These are phyloP conservation scores for Wickerhamiella australiensis DNA, from an alignment of 805 yeast genomes.

Conservation along the genomic window DNA sequence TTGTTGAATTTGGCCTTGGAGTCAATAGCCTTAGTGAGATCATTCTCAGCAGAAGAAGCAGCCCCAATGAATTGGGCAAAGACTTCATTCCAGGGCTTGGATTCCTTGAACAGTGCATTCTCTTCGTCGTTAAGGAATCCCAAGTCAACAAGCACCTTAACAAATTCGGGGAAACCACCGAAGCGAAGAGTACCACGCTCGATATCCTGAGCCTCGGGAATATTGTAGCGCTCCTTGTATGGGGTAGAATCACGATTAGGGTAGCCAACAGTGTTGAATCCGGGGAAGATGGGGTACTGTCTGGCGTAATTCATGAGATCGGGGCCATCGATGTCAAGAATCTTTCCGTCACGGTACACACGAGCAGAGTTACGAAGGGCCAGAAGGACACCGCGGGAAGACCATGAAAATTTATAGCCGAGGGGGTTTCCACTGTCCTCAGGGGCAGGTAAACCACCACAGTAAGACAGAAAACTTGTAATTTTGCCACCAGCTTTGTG, in stretches of 20 bases:
- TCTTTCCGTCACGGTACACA: slow-evolving; percentile 75
- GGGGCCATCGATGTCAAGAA: slow-evolving; percentile 69
- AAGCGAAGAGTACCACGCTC: slow-evolving; percentile 94
- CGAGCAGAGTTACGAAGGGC: slow-evolving; percentile 91
- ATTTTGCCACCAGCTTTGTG: slow-evolving; percentile 85
- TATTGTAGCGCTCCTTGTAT: slow-evolving; percentile 79
- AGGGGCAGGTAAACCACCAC: slow-evolving; percentile 99
- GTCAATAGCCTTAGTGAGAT: slow-evolving; percentile 62
- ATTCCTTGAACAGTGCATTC: slow-evolving; percentile 40
- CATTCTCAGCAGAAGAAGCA: slow-evolving; percentile 53
- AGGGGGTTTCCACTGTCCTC: slow-evolving; percentile 95
- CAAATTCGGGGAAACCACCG: slow-evolving; percentile 98
- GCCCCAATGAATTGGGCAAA: slow-evolving; percentile 65
- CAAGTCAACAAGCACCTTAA: slow-evolving; percentile 85
- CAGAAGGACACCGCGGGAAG: slow-evolving; percentile 92
- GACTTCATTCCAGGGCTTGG: slow-evolving; percentile 81
- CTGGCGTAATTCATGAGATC: slow-evolving; percentile 90
- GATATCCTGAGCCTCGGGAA: slow-evolving; percentile 95
- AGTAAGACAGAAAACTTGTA: slow-evolving; percentile 86
- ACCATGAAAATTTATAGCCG: slow-evolving; percentile 99
- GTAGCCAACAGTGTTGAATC: slow-evolving; percentile 85
- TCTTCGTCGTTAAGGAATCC: slow-evolving; percentile 80
- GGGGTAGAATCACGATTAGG: slow-evolving; percentile 97
- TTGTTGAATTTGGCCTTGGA: slow-evolving; percentile 69
- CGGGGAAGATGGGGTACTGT: slow-evolving; percentile 93